Percentiles rank a stretch among this genome's conserved stretches.
These are phyloP conservation scores for Hordeum marinum DNA, from an alignment of 176 grass and related monocot species.

Conservation along the genomic window DNA sequence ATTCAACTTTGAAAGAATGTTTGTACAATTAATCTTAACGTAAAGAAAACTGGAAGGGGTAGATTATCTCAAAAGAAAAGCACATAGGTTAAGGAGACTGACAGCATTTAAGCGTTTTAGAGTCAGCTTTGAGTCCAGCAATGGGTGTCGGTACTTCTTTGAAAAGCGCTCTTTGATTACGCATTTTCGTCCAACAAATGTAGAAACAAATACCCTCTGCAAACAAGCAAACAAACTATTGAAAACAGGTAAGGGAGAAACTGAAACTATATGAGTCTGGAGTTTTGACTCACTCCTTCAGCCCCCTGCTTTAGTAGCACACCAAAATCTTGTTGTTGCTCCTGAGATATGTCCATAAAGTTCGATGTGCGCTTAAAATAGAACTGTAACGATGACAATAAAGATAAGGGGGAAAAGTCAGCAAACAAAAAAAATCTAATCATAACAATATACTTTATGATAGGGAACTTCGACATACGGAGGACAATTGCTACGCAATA, in stretches of 20 bases:
- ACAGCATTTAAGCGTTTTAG: conserved; percentile 82
- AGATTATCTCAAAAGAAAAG: background rate
- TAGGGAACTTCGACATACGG: background rate
- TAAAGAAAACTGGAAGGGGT: background rate
- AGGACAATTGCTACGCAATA: background rate
- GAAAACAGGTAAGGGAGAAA: conserved; percentile 23
- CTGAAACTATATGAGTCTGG: background rate
- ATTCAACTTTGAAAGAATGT: background rate
- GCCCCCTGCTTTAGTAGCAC: conserved; percentile 85
- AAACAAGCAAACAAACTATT: conserved; percentile 31
- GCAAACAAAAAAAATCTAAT: background rate
- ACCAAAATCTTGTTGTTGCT: conserved; percentile 48
- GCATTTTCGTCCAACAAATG: conserved; percentile 60
- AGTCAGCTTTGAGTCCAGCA: conserved; percentile 80
- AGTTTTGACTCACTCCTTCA: conserved; percentile 64
- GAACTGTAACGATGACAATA: background rate
- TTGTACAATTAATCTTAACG: background rate
- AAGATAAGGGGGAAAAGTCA: background rate
- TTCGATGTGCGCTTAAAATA: background rate
- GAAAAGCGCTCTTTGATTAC: conserved; percentile 89
- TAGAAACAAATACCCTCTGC: conserved; percentile 79
- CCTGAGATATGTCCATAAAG: conserved; percentile 49
- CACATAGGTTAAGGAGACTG: conserved; percentile 20
- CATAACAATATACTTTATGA: background rate
- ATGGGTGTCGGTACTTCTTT: conserved; percentile 82